A percentile compares a stretch with the other conserved stretches of the same genome.
Conservation (phyloP, 306 rosid species). For the Ammopiptanthus mongolicus region DNA sequence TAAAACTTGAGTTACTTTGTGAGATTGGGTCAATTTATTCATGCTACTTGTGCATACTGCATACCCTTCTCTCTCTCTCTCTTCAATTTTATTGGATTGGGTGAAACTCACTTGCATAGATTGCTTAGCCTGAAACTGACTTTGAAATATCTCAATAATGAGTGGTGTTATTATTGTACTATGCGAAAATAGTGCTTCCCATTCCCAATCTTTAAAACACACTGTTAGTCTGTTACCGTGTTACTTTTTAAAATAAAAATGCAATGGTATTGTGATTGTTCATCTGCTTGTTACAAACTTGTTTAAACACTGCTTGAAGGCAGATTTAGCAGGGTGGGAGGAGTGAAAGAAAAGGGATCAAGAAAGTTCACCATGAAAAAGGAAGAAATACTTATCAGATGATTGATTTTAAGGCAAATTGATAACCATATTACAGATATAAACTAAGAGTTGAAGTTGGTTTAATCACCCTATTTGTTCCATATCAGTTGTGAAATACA, state of each 20-base stretch:
- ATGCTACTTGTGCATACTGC: background rate
- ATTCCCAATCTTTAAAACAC: too few relatives aligned
- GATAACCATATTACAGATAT: too few relatives aligned
- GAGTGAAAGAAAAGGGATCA: background rate
- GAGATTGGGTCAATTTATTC: background rate
- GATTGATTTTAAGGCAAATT: background rate
- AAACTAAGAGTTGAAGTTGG: background rate
- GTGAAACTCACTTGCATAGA: background rate
- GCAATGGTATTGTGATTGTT: too few relatives aligned
- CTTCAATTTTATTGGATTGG: background rate
- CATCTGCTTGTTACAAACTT: too few relatives aligned
- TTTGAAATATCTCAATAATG: background rate
- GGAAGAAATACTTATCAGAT: background rate
- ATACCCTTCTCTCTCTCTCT: background rate
- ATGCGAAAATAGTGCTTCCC: too few relatives aligned
- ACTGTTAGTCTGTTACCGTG: too few relatives aligned
- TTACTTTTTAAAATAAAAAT: too few relatives aligned
- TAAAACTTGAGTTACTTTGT: background rate
- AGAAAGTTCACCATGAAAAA: background rate
- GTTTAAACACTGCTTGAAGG: background rate
- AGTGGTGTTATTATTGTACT: background rate
- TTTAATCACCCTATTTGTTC: background rate
- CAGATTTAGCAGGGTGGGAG: too few relatives aligned
- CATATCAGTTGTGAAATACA: background rate
- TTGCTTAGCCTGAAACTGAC: background rate